Evolutionary conservation across 2,329 filamentous ascomycete genomes (phyloP).

Genomic region (Bisporella sp.): DNA sequence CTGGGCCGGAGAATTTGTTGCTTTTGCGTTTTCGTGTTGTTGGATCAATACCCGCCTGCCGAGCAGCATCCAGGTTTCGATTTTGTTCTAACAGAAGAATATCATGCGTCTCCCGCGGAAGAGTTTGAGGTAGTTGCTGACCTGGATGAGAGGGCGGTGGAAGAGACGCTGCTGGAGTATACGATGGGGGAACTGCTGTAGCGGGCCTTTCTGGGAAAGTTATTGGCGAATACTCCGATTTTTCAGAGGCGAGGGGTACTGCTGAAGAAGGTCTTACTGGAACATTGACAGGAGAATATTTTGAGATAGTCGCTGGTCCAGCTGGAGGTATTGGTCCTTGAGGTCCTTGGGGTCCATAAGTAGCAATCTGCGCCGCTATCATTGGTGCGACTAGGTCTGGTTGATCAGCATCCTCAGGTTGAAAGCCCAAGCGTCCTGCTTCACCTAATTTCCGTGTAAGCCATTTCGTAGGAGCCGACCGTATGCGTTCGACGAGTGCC

Average conservation of each 20-base stretch:
- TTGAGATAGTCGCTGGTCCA: no score
- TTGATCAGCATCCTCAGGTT: background rate
- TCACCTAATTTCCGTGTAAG: background rate
- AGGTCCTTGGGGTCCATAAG: no score
- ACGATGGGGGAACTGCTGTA: background rate
- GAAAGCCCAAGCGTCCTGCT: background rate
- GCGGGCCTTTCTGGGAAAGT: background rate
- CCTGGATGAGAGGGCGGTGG: background rate
- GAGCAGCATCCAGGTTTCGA: background rate
- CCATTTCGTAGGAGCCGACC: background rate
- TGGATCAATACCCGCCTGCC: no score
- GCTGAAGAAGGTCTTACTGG: no score
- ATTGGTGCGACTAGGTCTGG: background rate
- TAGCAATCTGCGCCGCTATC: no score
- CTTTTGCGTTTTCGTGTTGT: no score
- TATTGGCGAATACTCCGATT: background rate
- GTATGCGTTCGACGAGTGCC: background rate
- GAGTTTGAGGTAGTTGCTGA: background rate
- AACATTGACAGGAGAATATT: no score
- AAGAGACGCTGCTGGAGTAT: background rate
- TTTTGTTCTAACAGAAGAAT: background rate
- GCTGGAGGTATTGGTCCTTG: no score
- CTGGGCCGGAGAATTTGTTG: no score
- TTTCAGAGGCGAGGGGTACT: no score
- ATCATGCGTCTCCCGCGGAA: background rate